Evolutionary conservation across 225 moss, liverwort and hornwort species (phyloP).

Genomic region (Neckera pumila): DNA sequence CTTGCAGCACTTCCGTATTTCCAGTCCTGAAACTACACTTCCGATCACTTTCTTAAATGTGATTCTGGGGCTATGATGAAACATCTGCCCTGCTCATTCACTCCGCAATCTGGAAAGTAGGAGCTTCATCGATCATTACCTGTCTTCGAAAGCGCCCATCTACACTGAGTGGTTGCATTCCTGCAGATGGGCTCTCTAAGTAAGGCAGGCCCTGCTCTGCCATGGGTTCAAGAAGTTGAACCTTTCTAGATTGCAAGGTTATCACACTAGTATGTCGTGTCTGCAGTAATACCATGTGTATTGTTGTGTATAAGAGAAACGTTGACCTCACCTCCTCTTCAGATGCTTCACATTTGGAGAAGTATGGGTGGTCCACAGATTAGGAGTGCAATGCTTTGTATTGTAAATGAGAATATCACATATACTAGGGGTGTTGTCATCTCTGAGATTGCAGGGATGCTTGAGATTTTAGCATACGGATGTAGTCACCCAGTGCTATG

Average conservation of each 20-base stretch:
- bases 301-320: conserved; percentile 4
- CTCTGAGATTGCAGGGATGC: conserved; percentile 4
- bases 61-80: background rate
- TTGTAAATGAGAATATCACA: conserved; percentile 17
- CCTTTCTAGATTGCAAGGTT: background rate
- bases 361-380: background rate
- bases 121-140: background rate
- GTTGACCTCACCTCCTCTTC: background rate
- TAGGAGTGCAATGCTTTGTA: conserved; percentile 16
- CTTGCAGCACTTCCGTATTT: background rate
- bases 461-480: conserved; percentile 4
- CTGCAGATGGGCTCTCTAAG: background rate
- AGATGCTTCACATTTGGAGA: background rate
- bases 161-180: background rate
- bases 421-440: conserved; percentile 1
- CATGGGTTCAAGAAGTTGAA: background rate
- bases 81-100: background rate
- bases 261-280: background rate
- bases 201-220: background rate
- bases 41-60: background rate
- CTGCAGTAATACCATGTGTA: conserved; percentile 2
- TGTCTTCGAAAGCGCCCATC: background rate
- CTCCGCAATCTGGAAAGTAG: background rate
- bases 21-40: background rate
- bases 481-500: conserved; percentile 1